These are phyloP conservation scores for Podila epigama DNA, from an alignment of 192 early-diverging fungal species.

Conservation along the genomic window DNA sequence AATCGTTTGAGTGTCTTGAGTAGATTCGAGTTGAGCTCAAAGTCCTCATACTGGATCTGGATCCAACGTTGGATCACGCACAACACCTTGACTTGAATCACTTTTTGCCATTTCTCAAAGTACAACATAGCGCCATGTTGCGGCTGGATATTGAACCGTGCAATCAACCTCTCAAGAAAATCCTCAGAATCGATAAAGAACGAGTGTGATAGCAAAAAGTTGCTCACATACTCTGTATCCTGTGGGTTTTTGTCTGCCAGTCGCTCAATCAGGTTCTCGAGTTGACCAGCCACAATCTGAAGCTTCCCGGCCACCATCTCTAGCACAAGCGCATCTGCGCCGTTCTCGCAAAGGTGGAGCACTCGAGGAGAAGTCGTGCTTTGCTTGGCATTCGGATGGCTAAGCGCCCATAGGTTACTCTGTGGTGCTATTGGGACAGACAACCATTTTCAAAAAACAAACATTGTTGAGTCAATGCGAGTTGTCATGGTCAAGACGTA, in stretches of 20 bases:
- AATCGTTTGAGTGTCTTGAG: slow-evolving; percentile 57
- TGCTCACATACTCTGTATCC: slow-evolving; percentile 72
- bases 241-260: slow-evolving; percentile 70
- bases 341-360: slow-evolving; percentile 62
- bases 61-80: slow-evolving; percentile 70
- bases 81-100: slow-evolving; percentile 67
- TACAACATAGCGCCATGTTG: slow-evolving; percentile 50
- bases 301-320: slow-evolving; percentile 60
- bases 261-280: slow-evolving; percentile 68
- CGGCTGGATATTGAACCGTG: slow-evolving; percentile 64
- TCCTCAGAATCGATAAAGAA: slow-evolving; percentile 66
- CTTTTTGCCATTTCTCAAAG: slow-evolving; percentile 53
- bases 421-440: slow-evolving; percentile 7
- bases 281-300: slow-evolving; percentile 66
- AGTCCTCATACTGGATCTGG: slow-evolving; percentile 66
- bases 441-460: too few species aligned
- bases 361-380: slow-evolving; percentile 31
- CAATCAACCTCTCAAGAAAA: slow-evolving; percentile 63
- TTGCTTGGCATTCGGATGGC: slow-evolving; percentile 22
- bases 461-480: too few species aligned
- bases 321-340: slow-evolving; percentile 63
- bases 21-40: slow-evolving; percentile 52
- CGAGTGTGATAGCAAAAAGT: slow-evolving; percentile 63
- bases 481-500: too few species aligned
- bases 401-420: slow-evolving; percentile 34